These are phyloP conservation scores for Microsporum canis DNA, from an alignment of 2,329 filamentous ascomycete genomes.

Conservation along the genomic window DNA sequence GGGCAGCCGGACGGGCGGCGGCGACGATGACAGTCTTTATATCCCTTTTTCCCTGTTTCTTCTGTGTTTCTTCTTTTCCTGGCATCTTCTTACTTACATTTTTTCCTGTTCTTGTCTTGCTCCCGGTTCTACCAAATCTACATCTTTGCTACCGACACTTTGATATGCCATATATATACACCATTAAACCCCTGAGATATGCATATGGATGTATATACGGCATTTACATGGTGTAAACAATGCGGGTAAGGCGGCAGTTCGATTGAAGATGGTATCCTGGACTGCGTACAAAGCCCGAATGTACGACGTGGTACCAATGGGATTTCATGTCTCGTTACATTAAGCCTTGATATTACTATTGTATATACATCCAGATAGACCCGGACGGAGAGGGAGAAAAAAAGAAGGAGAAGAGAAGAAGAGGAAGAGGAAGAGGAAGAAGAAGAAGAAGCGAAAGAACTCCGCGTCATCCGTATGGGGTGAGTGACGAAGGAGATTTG, in stretches of 20 bases:
- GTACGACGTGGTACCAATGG: slow-evolving; percentile 1
- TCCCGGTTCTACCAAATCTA: neutral
- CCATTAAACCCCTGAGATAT: too few species aligned
- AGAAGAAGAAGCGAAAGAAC: neutral
- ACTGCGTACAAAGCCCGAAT: neutral
- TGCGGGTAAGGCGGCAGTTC: neutral
- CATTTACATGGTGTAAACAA: neutral
- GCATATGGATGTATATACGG: too few species aligned
- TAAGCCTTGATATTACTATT: neutral
- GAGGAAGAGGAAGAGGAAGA: neutral
- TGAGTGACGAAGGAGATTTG: neutral
- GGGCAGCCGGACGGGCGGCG: too few species aligned
- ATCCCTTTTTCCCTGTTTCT: neutral
- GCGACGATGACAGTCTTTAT: neutral
- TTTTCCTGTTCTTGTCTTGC: neutral
- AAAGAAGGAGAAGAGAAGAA: neutral
- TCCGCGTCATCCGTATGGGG: neutral
- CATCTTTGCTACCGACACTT: too few species aligned
- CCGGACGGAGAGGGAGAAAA: neutral
- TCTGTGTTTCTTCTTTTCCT: neutral
- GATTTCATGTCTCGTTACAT: neutral
- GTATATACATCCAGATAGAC: neutral
- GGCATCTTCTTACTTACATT: neutral
- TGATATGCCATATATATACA: too few species aligned
- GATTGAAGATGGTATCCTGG: neutral